Evolutionary conservation across 75 land plant species (phyloP).

Genomic region (Cupressus sempervirens): DNA sequence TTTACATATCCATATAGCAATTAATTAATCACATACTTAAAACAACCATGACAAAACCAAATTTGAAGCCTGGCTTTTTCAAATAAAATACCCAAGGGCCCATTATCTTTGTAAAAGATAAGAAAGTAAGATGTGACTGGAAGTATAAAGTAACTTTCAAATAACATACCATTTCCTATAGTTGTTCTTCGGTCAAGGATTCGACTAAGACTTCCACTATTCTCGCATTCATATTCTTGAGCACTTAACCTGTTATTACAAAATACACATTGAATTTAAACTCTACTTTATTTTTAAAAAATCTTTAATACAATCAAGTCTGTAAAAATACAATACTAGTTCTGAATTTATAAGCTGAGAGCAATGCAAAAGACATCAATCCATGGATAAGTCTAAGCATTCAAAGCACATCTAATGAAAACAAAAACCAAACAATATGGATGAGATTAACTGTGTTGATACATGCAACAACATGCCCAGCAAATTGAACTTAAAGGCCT

Average conservation of each 20-base stretch:
- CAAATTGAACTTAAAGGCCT: not conserved
- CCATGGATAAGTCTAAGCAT: not conserved
- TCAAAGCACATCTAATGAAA: not conserved
- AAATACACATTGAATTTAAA: not conserved
- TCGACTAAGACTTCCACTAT: slow-evolving; percentile 30
- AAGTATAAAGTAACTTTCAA: not conserved
- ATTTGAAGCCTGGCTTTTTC: not conserved
- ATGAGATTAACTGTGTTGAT: not conserved
- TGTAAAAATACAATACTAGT: not conserved
- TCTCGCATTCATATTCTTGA: slow-evolving; percentile 64
- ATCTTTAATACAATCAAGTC: not conserved
- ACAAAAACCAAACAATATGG: not conserved
- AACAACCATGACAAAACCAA: slow-evolving; percentile 9
- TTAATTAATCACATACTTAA: not conserved
- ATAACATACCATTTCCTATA: slow-evolving; percentile 56
- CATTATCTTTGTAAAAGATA: not conserved
- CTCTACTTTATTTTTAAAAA: not conserved
- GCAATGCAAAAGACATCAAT: not conserved
- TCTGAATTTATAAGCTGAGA: not conserved
- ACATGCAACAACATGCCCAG: not conserved
- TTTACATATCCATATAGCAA: not conserved
- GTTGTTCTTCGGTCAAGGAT: slow-evolving; percentile 53
- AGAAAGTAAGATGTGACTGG: not conserved
- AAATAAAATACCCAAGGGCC: not conserved
- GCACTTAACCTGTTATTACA: slow-evolving; percentile 42